Base-by-base conservation (phyloP, 768 basidiomycete genomes). In the Tricholoma hemisulphureum region DNA sequence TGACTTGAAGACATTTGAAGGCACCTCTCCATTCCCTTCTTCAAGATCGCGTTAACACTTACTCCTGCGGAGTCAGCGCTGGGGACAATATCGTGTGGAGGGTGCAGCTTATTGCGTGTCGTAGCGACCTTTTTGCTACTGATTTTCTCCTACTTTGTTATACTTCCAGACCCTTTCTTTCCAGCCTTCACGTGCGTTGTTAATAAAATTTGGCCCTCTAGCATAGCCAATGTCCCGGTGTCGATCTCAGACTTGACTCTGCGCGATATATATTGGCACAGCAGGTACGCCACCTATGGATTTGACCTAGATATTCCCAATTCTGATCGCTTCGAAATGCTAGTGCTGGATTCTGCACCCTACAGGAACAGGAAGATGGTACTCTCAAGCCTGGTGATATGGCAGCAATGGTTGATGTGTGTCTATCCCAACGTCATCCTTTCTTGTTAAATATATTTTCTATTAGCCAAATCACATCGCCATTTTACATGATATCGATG, bases 11-110 rank as follows among this genome's bases (percentile, higher is more conserved):
- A 18, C 37, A 39, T 39, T n/a, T n/a, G n/a, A n/a, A n/a, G 20
- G 8, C 37, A 18, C 37, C 2, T 18, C 5, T 6, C 20, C 37
- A 39, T 18, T 39, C 37, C 14, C 24, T n/a, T 51, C n/a, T 18
- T 16, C 14, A 34, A 59, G 58, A 55, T 59, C 28, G 35, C 43
- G 29, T 59, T 59, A n/a, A 59, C 58, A 2, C 58, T 59, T 37
- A 59, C 58, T 18, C 58, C 58, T 55, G 24, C 41, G 23, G 53
- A 48, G 21, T 39, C 34, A 18, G 31, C 58, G 28, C 53, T 46
- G 3, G 37, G 35, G 16, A 49, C 21, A 34, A 53, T 9, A 51
- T 59, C 20, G 58, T 59, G 14, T 59, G 58, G 58, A 59, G 51
- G 54, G 58, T 59, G 55, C 23, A 11, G 28, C 31, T 18, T 4